Percentiles rank a stretch among this genome's conserved stretches.
phyloP scores from a whole-genome alignment of 495 filamentous ascomycete species.

The Hyaloscypha variabilis region DNA sequence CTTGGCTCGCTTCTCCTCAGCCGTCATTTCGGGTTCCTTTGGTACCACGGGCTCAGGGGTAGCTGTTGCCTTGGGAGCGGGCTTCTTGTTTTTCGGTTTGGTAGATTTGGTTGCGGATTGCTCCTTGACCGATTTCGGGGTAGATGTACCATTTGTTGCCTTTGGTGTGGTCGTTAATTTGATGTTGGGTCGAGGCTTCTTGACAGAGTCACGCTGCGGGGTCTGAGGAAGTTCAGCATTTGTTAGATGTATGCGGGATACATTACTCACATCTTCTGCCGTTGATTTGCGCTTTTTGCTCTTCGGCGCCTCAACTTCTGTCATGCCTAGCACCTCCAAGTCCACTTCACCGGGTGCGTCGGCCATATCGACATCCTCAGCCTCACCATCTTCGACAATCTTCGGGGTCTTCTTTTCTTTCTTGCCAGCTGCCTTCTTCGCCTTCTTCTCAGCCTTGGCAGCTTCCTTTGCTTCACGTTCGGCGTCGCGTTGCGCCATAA shows the following conservation, averaged over 20 bases:
- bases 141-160: conserved; percentile 50
- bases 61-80: conserved; percentile 53
- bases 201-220: conserved; percentile 63
- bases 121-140: conserved; percentile 52
- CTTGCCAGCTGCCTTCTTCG: conserved; percentile 47
- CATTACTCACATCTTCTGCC: conserved; percentile 49
- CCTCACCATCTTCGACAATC: conserved; percentile 43
- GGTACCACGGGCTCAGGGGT: conserved; percentile 20
- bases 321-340: conserved; percentile 43
- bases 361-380: conserved; percentile 76
- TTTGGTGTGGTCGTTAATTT: conserved; percentile 61
- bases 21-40: conserved; percentile 50
- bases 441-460: conserved; percentile 64
- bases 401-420: conserved; percentile 37
- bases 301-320: conserved; percentile 61
- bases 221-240: conserved; percentile 47
- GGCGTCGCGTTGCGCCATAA: conserved; percentile 63
- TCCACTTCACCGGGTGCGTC: conserved; percentile 50
- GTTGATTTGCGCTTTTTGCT: conserved; percentile 73
- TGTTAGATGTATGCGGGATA: conserved; percentile 27
- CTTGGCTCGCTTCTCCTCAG: conserved; percentile 46
- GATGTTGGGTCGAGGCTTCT: conserved; percentile 60
- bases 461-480: conserved; percentile 57
- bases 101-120: conserved; percentile 53
- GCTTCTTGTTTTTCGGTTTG: conserved; percentile 67